Conservation (phyloP, 73 alveolate genomes). For the Paramecium biaurelia region DNA sequence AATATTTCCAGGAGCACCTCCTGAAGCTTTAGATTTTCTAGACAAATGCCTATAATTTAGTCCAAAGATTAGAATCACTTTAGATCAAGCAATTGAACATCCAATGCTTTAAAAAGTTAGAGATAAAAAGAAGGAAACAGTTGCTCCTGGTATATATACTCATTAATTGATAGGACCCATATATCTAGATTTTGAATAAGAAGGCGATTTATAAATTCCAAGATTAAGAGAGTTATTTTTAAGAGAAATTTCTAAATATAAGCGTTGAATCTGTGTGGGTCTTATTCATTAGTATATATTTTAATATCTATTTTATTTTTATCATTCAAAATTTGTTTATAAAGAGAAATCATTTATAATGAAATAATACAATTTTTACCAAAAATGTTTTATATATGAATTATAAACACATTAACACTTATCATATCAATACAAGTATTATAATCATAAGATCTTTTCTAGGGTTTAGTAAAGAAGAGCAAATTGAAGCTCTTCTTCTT, state of each 20-base stretch:
- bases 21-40: constrained; percentile 81
- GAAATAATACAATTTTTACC: not conserved
- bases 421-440: not conserved
- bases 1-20: constrained; percentile 78
- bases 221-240: constrained; percentile 65
- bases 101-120: constrained; percentile 71
- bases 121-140: constrained; percentile 52
- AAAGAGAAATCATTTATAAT: not conserved
- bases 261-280: not conserved
- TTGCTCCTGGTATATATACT: constrained; percentile 52
- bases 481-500: not conserved
- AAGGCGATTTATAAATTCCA: constrained; percentile 63
- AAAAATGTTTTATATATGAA: not conserved
- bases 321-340: not conserved
- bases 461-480: not conserved
- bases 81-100: constrained; percentile 85
- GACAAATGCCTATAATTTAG: constrained; percentile 77
- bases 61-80: constrained; percentile 87
- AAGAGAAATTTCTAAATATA: constrained; percentile 65
- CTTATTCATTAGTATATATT: not conserved
- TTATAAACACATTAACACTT: not conserved
- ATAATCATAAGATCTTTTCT: not conserved
- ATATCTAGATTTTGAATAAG: constrained; percentile 63
- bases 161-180: constrained; percentile 33
- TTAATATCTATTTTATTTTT: not conserved